Base-by-base conservation (phyloP, 2,329 filamentous ascomycete genomes). In the Coniosporium uncinatum region DNA sequence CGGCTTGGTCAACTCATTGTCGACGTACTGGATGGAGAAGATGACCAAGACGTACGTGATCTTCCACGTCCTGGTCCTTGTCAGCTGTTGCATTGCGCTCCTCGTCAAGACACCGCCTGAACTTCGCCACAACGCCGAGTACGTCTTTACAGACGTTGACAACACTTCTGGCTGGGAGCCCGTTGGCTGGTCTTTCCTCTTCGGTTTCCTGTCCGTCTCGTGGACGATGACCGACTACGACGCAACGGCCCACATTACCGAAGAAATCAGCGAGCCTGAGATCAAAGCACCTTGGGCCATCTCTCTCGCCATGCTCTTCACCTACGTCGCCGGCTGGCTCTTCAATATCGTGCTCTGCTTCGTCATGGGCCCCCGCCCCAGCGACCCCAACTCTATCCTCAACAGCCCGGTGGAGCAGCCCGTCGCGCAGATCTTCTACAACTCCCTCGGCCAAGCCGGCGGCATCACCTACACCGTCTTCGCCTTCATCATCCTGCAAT, bases 171-270 rank as follows among this genome's bases (percentile, higher is more conserved):
- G 79, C 20, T 83, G 78, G 78, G 72, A 72, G 11, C 78, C 70
- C 18, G 76, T 71, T 48, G 64, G 68, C 3, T 81, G 82, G 47
- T 82, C 79, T 0, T 83, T 82, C 49, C 63, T 83, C 5, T 42
- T 19, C 47, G 68, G 66, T 20, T 76, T 76, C 48, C 57, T 77
- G 5, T 75, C 72, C 14, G 73, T 77, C 14, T 71, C 73, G 18
- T 77, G 73, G 73, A 80, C 77, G n/a, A 82, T 83, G 78, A 83
- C 79, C 5, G 79, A 82, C 53, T 83, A 82, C 53, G 79, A 83
- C 49, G 78, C 75, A 36, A 83, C 79, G 11, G 81, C 79, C 5
- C 79, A 83, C 51, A 81, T 83, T 73, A 80, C 78, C 2, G 79
- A 83, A 63, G 79, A 83, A 59, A 81, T 76, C 1, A 77, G 81